Evolutionary conservation across 164 flowering plant species (phyloP), one percentile per base, ranked within the genome.

Genomic region (Tetrastigma voinierianum): DNA sequence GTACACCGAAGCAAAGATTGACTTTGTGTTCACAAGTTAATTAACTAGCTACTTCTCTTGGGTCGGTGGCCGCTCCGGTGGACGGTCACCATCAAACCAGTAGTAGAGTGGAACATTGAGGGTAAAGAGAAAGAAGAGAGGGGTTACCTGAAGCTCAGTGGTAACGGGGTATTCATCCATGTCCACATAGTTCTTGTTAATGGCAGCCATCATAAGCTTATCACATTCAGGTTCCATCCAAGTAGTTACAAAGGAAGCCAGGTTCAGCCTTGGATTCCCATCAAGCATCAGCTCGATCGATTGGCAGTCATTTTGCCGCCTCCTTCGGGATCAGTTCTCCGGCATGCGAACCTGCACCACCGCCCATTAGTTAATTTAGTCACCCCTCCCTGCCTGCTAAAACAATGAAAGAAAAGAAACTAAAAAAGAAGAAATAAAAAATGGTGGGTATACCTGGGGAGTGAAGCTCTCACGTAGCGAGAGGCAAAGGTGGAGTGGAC

Each of bases 231-330:
- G 77, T 68, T 77, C 80, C 80, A 78, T 78, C 78, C 76, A 78
- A 1, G 81, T 78, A 2, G 81, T 78, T 16, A 78, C 81, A 16
- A 78, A 78, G 10, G 90, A 86, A 4, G 90, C 90, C 70, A 86
- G 54, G 56, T 86, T 86, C 62, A 86, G 69, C 74, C 87, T 79
- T n/a, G n/a, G 87, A 43, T 82, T 86, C 9, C 87, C 87, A 40
- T 86, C 87, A 5, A 86, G 67, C 83, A 84, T 77, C 77, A 86
- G 66, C 77, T 84, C 90, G 54, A n/a, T 86, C 90, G 71, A 77
- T 77, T 86, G 87, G 62, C 61, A 84, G n/a, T n/a, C n/a, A n/a
- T n/a, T n/a, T n/a, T 9, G 90, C 90, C 4, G 86, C 87, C 51
- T 86, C 87, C 77, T 86, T 86, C n/a, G 89, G n/a, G n/a, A 78